phyloP scores from a whole-genome alignment of 805 yeast genomes.

The Tetrapisispora pingtungensis region DNA sequence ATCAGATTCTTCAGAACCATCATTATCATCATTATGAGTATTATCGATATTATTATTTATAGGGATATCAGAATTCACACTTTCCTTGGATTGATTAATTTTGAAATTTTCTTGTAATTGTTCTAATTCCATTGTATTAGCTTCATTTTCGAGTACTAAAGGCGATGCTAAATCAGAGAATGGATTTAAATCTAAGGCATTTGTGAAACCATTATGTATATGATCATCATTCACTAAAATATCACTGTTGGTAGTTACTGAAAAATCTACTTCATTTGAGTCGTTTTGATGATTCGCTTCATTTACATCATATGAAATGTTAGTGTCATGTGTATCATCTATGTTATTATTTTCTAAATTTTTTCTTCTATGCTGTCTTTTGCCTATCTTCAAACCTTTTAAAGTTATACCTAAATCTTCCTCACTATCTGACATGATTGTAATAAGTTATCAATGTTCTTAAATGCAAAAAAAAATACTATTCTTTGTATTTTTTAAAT shows the following conservation, averaged over 20 bases:
- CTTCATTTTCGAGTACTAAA: neutral
- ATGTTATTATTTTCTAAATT: neutral
- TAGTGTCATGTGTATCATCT: neutral
- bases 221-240: too few species aligned
- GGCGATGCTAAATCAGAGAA: neutral
- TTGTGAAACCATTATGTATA: neutral
- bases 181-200: neutral
- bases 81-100: neutral
- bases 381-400: constrained; percentile 18
- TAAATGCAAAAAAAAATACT: too few species aligned
- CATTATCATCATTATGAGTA: neutral
- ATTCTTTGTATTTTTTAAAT: too few species aligned
- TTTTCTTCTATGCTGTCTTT: neutral
- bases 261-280: neutral
- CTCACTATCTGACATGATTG: constrained; percentile 13
- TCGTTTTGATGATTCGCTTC: neutral
- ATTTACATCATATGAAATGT: neutral
- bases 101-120: neutral
- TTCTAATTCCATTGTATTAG: neutral
- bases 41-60: too few species aligned
- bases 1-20: neutral
- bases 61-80: neutral
- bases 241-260: neutral
- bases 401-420: constrained; percentile 22
- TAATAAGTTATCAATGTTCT: too few species aligned